These are phyloP conservation scores for Fusarium mangiferae DNA, from an alignment of 2,329 filamentous ascomycete species.

Conservation along the genomic window DNA sequence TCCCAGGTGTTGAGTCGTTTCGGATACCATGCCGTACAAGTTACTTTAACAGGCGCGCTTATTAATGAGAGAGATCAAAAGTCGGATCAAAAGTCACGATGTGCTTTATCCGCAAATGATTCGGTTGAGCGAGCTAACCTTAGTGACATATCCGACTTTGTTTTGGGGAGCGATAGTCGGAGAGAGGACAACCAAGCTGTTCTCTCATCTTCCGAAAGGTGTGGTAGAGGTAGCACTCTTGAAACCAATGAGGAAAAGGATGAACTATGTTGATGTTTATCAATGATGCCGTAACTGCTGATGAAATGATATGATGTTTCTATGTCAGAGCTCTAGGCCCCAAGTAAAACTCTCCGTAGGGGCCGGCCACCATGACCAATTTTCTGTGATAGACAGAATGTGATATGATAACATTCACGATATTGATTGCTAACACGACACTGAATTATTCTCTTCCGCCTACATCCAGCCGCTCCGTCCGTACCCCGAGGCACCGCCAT, in stretches of 20 bases:
- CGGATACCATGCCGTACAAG: conserved; percentile 26
- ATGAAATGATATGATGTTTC: conserved; percentile 34
- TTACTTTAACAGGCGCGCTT: conserved; percentile 17
- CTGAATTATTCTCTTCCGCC: neutral
- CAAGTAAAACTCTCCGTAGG: neutral
- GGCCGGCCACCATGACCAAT: conserved; percentile 4
- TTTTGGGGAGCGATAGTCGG: conserved; percentile 22
- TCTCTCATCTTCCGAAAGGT: conserved; percentile 13
- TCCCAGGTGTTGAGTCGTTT: conserved; percentile 27
- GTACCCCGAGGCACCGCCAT: conserved; percentile 10
- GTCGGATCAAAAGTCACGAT: neutral
- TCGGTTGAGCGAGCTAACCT: conserved; percentile 23
- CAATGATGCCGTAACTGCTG: conserved; percentile 38
- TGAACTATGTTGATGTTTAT: conserved; percentile 33
- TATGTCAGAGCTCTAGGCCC: conserved; percentile 19
- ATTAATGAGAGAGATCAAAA: conserved; percentile 5
- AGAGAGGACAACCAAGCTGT: neutral
- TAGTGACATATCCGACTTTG: conserved; percentile 1
- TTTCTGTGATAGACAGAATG: neutral
- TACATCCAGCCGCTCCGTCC: conserved; percentile 1
- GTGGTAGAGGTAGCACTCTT: conserved; percentile 24
- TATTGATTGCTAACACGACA: conserved; percentile 17
- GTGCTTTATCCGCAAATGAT: conserved; percentile 23
- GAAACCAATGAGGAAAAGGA: conserved; percentile 26
- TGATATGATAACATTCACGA: conserved; percentile 25